Evolutionary conservation across 768 basidiomycete species (phyloP).

Genomic region (Boletus insuetus): DNA sequence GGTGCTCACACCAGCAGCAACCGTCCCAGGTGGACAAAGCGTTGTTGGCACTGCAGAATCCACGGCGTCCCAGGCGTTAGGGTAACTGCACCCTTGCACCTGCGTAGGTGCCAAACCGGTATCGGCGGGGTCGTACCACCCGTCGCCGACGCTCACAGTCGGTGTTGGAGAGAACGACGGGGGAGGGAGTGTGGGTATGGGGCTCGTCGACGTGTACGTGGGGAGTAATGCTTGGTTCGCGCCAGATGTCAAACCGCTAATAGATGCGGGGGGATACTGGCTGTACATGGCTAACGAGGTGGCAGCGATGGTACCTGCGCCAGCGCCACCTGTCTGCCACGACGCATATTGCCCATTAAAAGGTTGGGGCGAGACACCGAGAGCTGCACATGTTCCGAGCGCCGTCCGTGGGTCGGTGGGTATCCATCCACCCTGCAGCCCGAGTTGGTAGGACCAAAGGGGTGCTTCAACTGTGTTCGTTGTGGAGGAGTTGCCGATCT

Average conservation of each 20-base stretch:
- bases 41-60: slow-evolving; percentile 46
- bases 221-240: slow-evolving; percentile 44
- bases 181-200: slow-evolving; percentile 54
- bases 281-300: slow-evolving; percentile 40
- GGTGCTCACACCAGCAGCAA: neutral
- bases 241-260: slow-evolving; percentile 42
- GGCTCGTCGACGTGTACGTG: slow-evolving; percentile 62
- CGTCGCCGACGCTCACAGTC: slow-evolving; percentile 45
- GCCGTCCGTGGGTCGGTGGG: slow-evolving; percentile 68
- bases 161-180: slow-evolving; percentile 47
- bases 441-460: slow-evolving; percentile 70
- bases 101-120: slow-evolving; percentile 53
- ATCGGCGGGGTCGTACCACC: slow-evolving; percentile 58
- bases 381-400: slow-evolving; percentile 59
- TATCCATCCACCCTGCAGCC: slow-evolving; percentile 74
- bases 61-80: slow-evolving; percentile 60
- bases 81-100: slow-evolving; percentile 64
- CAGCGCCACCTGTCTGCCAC: slow-evolving; percentile 69
- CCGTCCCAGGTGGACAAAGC: slow-evolving; percentile 33
- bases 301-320: slow-evolving; percentile 46
- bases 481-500: slow-evolving; percentile 58
- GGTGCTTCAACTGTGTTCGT: slow-evolving; percentile 50
- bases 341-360: slow-evolving; percentile 56
- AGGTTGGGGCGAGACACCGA: slow-evolving; percentile 41
- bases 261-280: slow-evolving; percentile 53